Conservation (phyloP, 495 filamentous ascomycete genomes). For the Pseudevernia furfuracea region DNA sequence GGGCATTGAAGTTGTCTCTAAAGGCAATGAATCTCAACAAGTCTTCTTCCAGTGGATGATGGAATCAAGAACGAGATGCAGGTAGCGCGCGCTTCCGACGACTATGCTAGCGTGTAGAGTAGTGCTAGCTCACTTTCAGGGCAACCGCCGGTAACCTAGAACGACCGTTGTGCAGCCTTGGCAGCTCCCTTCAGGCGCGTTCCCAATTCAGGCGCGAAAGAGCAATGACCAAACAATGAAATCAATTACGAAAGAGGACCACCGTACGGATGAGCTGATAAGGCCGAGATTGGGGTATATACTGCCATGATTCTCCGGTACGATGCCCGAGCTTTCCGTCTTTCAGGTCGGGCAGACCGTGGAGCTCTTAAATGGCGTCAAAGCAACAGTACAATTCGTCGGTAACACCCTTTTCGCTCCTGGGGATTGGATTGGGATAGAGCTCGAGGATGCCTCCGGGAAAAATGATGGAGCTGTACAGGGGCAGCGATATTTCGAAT, state of each 20-base stretch:
- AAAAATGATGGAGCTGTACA: slow-evolving; percentile 94
- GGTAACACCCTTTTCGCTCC: slow-evolving; percentile 69
- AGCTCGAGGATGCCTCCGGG: slow-evolving; percentile 72
- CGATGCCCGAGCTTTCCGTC: slow-evolving; percentile 29
- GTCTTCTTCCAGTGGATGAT: too few species aligned
- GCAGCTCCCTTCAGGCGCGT: not conserved
- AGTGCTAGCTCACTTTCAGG: too few species aligned
- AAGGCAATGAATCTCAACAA: too few species aligned
- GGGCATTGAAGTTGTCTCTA: too few species aligned
- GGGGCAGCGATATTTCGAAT: slow-evolving; percentile 86
- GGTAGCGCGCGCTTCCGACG: too few species aligned
- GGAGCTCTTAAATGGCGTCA: slow-evolving; percentile 66
- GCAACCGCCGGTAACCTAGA: not conserved
- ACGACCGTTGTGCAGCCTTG: slow-evolving; percentile 2
- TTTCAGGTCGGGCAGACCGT: slow-evolving; percentile 52
- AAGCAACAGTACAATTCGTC: slow-evolving; percentile 69
- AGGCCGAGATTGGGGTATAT: not conserved
- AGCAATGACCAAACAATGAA: slow-evolving; percentile 6
- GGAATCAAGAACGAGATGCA: too few species aligned
- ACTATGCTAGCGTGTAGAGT: not conserved
- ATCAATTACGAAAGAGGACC: not conserved
- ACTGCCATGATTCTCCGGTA: slow-evolving; percentile 18
- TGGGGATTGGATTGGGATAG: slow-evolving; percentile 86
- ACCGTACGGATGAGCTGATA: not conserved
- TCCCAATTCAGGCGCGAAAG: not conserved